Base-by-base conservation (phyloP, 331 rosid genomes). In the Cydonia oblonga region DNA sequence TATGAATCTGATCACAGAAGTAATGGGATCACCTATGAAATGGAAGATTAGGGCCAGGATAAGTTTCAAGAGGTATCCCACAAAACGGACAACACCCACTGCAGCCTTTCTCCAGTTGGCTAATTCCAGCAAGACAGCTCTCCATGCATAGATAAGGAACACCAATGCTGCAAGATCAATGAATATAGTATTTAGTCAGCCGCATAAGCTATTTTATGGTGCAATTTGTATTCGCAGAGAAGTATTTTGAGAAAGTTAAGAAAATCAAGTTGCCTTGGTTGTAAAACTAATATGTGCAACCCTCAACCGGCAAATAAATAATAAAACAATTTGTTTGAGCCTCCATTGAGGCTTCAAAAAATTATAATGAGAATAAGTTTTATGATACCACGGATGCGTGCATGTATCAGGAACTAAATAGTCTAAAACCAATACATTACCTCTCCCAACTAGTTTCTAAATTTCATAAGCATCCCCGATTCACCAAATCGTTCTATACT, bases 121-220 rank as follows among this genome's bases (percentile, higher is more conserved):
- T 29, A 93, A 79, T 75, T 93, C 98, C n/a, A 91, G 87, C 42
- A 93, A 75, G 67, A 91, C 96, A 18, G 91, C 92, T 78, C 91
- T 87, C 98, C 98, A 93, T n/a, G 96, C 88, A 77, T 93, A 93
- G 66, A 89, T 35, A 56, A 93, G 85, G 76, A 93, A 88, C 62
- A 78, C 96, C 68, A 79, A 61, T 18, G 88, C 97, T 93, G 97
- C 82, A 84, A 29, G 42, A 73, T 66, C 2, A 79, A 64, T 5
- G 22, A 60, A 63, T 30, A 68, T 22, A 59, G 53, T 23, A 4
- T 9, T 25, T 63, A 65, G 70, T 14, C 28, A 66, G 54, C 44
- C 5, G 11, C 51, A 58, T 46, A 49, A 12, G 42, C 12, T 25
- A 15, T 32, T 7, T 33, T 74, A 30, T 38, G 3, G 25, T 71